Evolutionary conservation across 2,329 filamentous ascomycete species (phyloP), one percentile per base, ranked within the genome.

Genomic region (Karstenula rhodostoma): DNA sequence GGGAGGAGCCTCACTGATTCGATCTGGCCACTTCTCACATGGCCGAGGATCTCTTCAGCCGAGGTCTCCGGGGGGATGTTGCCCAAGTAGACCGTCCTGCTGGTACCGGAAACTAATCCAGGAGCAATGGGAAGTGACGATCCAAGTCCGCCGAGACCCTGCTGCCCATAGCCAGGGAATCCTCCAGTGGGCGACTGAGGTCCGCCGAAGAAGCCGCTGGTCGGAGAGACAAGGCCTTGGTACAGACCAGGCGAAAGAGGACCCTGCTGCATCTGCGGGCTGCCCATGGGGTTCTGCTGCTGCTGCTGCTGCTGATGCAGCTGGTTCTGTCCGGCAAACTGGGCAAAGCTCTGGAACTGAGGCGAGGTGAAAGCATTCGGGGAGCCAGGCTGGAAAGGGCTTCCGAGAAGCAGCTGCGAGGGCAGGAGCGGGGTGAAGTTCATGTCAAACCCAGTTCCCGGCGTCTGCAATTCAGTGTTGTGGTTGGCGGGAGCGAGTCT

Each of bases 61-160:
- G 92, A 90, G 8, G 95, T 99, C 82, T 99, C 95, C 27, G 94
- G 92, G n/a, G 95, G 95, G 61, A 99, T 98, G 79, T 99, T 99
- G 66, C 95, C 95, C 55, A 99, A 84, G 76, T 99, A 99, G 46
- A 99, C 95, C 4, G 95, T 99, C 69, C 95, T 89, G 85, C 94
- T 98, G 10, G 94, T 97, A 54, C 93, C 92, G 51, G 92, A 93
- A 47, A 96, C 87, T 63, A 96, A 86, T 49, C 90, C 91, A n/a
- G 92, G 88, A 32, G 86, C 87, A 81, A 94, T 88, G 25, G 89
- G 86, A 67, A 94, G 88, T 10, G 91, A 90, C 17, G 92, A 91
- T 43, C 89, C 89, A 40, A 92, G 89, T 77, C 86, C 80, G 77
- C 84, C 85, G 69, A 85, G 82, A n/a, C 80, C 79, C 69, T 89